Base-by-base conservation (phyloP, 2,329 filamentous ascomycete species). In the Monilinia fructicola region DNA sequence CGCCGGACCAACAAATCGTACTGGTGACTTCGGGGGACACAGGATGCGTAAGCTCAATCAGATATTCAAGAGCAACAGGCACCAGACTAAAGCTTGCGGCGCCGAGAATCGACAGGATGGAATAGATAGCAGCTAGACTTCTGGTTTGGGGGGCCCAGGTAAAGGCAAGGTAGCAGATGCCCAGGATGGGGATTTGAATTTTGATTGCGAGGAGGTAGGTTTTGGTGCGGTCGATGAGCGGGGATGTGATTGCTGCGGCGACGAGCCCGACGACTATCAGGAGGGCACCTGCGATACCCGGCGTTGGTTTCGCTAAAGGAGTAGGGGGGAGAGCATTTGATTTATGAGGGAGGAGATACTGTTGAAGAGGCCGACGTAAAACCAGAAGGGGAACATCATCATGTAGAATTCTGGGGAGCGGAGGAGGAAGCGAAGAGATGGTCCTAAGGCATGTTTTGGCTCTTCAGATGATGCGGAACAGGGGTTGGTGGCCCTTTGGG, bases 311-410 rank as follows among this genome's bases (percentile, higher is more conserved):
- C 90, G 67, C 81, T 85, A 83, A 92, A 96, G 73, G 87, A 90
- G 79, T 97, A 94, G 0, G 95, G 95, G 95, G 50, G 86, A 81
- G 70, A 98, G 85, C 76, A 98, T 91, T 76, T 97, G 94, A 80
- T 94, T 96, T 12, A 98, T 83, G 1, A 98, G 85, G 1, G 90
- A 90, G 60, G 93, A 96, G 71, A 93, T 82, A 71, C 90, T 90
- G 83, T 98, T 98, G 87, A 99, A 99, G 80, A 95, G 89, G 73
- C 90, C 93, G 69, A 97, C 91, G 78, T 93, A 97, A 73, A 93
- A 79, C 70, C 85, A 80, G 79, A 94, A 98, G n/a, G 93, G 89
- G 68, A 93, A 74, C 69, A 93, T 81, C 71, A 97, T 79, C 69
- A 97, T 84, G 84, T 88, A 96, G 78, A 96, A 90, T 75, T 94